A percentile compares a stretch with the other conserved stretches of the same genome.
Conservation (phyloP, 139 green algal species). For the Micractinium conductrix region DNA sequence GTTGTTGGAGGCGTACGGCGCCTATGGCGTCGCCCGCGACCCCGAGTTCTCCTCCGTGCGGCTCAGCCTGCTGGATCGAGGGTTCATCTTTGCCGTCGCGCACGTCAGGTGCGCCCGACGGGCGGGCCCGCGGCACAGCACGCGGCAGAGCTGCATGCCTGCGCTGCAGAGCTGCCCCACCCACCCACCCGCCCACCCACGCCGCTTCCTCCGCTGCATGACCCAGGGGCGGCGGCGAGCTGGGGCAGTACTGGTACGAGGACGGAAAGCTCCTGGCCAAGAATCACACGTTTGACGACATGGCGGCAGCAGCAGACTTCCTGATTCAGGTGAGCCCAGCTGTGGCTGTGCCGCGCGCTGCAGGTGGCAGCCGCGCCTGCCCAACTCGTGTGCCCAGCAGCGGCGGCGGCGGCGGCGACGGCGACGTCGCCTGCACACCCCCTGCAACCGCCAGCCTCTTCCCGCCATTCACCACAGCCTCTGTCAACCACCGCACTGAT, state of each 20-base stretch:
- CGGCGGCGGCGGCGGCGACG: too few relatives aligned
- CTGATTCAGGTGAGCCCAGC: conserved; percentile 31
- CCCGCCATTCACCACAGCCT: background rate
- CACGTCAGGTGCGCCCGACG: conserved; percentile 63
- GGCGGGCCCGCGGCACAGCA: too few relatives aligned
- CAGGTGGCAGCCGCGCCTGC: too few relatives aligned
- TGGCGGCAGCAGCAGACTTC: conserved; percentile 49
- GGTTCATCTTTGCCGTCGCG: conserved; percentile 73
- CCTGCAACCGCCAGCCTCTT: background rate
- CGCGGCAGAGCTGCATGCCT: background rate
- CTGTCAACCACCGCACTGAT: conserved; percentile 15
- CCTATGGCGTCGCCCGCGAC: conserved; percentile 64
- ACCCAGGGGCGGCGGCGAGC: conserved; percentile 75
- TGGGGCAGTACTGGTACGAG: conserved; percentile 77
- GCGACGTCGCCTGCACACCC: too few relatives aligned
- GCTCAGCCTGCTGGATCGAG: conserved; percentile 74
- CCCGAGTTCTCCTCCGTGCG: conserved; percentile 49
- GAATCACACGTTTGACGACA: conserved; percentile 83
- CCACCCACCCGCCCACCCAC: background rate
- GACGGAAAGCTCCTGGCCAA: conserved; percentile 77
- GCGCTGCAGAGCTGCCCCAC: background rate
- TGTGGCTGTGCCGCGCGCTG: background rate
- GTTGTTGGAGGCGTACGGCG: conserved; percentile 58
- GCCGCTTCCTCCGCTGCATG: too few relatives aligned
- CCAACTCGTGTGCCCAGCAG: too few relatives aligned